These are phyloP conservation scores for Globisporangium alternatum DNA, from an alignment of 352 stramenopile species.

Conservation along the genomic window DNA sequence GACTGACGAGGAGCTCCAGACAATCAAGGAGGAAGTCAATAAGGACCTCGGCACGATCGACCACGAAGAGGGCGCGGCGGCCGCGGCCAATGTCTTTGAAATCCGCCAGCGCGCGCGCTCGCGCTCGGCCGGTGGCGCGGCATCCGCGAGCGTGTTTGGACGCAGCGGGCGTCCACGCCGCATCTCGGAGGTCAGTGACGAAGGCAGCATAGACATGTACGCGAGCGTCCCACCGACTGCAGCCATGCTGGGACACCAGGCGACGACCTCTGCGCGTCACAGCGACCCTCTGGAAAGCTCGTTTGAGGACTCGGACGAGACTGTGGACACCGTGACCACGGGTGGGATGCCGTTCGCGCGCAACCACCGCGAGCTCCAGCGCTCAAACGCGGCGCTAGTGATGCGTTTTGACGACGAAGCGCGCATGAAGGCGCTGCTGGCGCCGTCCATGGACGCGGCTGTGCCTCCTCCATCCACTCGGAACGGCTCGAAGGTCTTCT, in stretches of 20 bases:
- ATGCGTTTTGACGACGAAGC: conserved; percentile 16
- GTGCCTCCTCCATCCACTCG: conserved; percentile 54
- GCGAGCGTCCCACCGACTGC: background rate
- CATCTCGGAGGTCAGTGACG: conserved; percentile 45
- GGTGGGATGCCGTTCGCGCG: conserved; percentile 3
- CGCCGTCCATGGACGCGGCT: conserved; percentile 19
- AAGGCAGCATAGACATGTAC: conserved; percentile 35
- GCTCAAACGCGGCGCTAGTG: conserved; percentile 30
- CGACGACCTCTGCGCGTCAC: conserved; percentile 2
- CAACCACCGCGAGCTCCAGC: conserved; percentile 24
- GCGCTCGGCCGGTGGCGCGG: conserved; percentile 23
- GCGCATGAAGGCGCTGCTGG: conserved; percentile 20
- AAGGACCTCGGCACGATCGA: background rate
- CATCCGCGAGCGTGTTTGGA: conserved; percentile 6
- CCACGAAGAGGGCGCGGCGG: background rate
- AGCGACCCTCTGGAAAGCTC: conserved; percentile 17
- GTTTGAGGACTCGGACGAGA: conserved; percentile 17
- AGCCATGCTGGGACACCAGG: background rate
- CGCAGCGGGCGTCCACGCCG: conserved; percentile 28
- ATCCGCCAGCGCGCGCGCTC: conserved; percentile 3
- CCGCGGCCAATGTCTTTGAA: background rate
- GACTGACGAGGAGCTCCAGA: conserved; percentile 12
- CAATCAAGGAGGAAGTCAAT: background rate
- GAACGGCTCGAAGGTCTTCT: conserved; percentile 61
- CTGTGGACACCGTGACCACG: background rate